Evolutionary conservation across 73 alveolate genomes (phyloP).

Genomic region (Paramecium tetraurelia): DNA sequence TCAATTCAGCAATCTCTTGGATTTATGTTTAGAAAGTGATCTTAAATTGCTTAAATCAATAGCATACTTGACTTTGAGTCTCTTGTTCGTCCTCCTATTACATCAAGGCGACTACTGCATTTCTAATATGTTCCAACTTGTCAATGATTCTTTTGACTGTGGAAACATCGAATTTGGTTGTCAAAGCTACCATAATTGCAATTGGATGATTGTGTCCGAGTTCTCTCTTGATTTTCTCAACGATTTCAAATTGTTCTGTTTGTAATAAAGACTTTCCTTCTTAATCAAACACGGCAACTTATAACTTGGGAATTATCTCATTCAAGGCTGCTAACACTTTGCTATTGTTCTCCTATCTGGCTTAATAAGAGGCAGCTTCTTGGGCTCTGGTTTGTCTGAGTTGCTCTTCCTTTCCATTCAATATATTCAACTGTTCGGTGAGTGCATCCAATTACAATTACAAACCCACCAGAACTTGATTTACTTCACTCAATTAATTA

Average conservation of each 20-base stretch:
- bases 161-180: slow-evolving; percentile 20
- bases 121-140: slow-evolving; percentile 16
- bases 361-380: slow-evolving; percentile 33
- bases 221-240: slow-evolving; percentile 14
- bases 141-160: slow-evolving; percentile 31
- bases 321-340: slow-evolving; percentile 27
- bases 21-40: background rate
- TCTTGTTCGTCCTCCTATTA: slow-evolving; percentile 6
- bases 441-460: background rate
- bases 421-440: background rate
- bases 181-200: background rate
- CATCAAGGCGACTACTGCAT: background rate
- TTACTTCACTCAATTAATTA: background rate
- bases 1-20: background rate
- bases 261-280: background rate
- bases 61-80: background rate
- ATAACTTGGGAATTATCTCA: slow-evolving; percentile 3
- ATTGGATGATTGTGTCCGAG: background rate
- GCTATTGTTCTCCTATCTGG: background rate
- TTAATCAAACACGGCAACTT: slow-evolving; percentile 12
- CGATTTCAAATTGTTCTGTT: background rate
- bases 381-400: slow-evolving; percentile 28
- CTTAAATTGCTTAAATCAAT: background rate
- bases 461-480: background rate
- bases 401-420: slow-evolving; percentile 2